A percentile compares a stretch with the other conserved stretches of the same genome.
These are phyloP conservation scores for Lipomyces orientalis DNA, from an alignment of 805 yeast species.

Conservation along the genomic window DNA sequence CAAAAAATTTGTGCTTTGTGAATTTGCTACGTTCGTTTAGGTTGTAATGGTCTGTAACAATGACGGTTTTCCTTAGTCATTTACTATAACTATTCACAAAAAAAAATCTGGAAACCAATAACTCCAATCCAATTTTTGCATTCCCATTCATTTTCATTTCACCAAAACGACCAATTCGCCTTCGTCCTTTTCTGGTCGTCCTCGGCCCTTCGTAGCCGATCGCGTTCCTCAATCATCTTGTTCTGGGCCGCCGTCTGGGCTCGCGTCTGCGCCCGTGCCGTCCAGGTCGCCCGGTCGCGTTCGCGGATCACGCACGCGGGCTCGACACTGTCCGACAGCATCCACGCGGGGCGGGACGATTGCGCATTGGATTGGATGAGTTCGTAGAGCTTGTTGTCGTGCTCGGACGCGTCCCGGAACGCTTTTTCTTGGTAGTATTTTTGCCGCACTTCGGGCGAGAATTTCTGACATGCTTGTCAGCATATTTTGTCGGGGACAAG, in stretches of 20 bases:
- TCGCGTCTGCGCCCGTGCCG: constrained; percentile 13
- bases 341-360: constrained; percentile 37
- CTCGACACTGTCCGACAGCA: constrained; percentile 31
- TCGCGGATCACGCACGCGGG: constrained; percentile 27
- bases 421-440: constrained; percentile 67
- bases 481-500: background rate
- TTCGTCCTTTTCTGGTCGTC: constrained; percentile 9
- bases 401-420: constrained; percentile 6
- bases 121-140: background rate
- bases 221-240: constrained; percentile 26
- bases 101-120: background rate
- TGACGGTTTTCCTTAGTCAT: background rate
- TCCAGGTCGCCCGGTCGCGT: constrained; percentile 31
- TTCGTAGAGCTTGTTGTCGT: constrained; percentile 17
- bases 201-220: constrained; percentile 17
- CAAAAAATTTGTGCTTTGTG: background rate
- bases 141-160: background rate
- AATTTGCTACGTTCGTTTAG: background rate
- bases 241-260: constrained; percentile 26
- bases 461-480: constrained; percentile 39
- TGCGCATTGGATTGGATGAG: constrained; percentile 31
- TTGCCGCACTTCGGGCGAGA: constrained; percentile 83
- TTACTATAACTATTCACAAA: background rate
- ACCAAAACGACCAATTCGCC: constrained; percentile 5
- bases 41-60: background rate